These are phyloP conservation scores for Gracilaria domingensis DNA, from an alignment of 23 red algal species.

Conservation along the genomic window DNA sequence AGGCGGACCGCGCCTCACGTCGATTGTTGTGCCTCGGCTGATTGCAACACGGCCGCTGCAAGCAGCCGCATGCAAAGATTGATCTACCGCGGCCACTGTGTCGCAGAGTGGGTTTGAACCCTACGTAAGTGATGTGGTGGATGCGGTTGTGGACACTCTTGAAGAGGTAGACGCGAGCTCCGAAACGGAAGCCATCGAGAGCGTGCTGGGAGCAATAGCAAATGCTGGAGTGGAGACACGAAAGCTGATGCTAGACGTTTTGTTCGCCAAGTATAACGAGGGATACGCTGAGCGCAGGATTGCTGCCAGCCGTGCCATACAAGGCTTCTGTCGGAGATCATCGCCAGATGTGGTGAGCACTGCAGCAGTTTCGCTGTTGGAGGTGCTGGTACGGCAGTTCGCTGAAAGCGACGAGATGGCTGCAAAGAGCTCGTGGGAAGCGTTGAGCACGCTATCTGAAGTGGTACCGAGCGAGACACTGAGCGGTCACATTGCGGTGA, in stretches of 20 bases:
- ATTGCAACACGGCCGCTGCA: slow-evolving; percentile 41
- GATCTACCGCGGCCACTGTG: slow-evolving; percentile 68
- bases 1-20: slow-evolving; percentile 45
- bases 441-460: slow-evolving; percentile 28
- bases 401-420: slow-evolving; percentile 60
- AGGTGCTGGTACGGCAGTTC: slow-evolving; percentile 74
- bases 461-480: slow-evolving; percentile 25
- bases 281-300: slow-evolving; percentile 32
- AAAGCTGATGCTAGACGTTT: slow-evolving; percentile 48
- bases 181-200: slow-evolving; percentile 26
- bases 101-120: slow-evolving; percentile 56
- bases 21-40: slow-evolving; percentile 75
- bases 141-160: slow-evolving; percentile 64
- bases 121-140: slow-evolving; percentile 43
- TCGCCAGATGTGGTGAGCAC: neutral
- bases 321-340: slow-evolving; percentile 42
- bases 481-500: slow-evolving; percentile 34
- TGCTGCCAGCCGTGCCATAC: slow-evolving; percentile 41
- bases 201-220: slow-evolving; percentile 53
- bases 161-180: slow-evolving; percentile 1
- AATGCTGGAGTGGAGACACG: slow-evolving; percentile 19
- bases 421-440: slow-evolving; percentile 39
- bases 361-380: slow-evolving; percentile 22
- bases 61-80: slow-evolving; percentile 23
- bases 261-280: slow-evolving; percentile 70